Base-by-base conservation (phyloP, 1,284 basidiomycete species). In the Moesziomyces antarcticus region DNA sequence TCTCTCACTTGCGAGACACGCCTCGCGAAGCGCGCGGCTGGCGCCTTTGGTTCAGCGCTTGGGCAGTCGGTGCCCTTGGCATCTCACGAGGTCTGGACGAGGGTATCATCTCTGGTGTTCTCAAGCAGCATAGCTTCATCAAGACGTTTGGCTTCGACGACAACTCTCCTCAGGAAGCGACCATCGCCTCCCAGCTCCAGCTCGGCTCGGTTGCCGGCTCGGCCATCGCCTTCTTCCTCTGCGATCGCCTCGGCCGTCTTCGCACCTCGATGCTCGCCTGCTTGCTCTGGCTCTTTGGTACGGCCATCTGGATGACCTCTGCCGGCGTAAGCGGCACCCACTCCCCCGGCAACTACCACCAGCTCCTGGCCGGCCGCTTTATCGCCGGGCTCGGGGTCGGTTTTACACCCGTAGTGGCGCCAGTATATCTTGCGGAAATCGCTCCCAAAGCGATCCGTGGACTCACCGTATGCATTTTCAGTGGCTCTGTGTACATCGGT, bases 321-420 rank as follows among this genome's bases (percentile, higher is more conserved):
- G 69, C 69, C 8, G 69, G 63, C 9, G 44, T 58, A 1, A 43
- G 52, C 46, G 74, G 61, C 20, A 49, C 61, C 9, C 71, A 73
- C 47, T 50, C 40, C 22, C 52, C 51, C 1, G 70, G 73, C 3
- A 75, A 73, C 59, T 63, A 75, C 44, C 13, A 42, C 14, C 76
- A 78, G 50, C 67, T 75, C 14, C 64, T 76, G 13, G 74, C 70
- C 48, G 76, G 76, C 10, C 65, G 76, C 1, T 76, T 76, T 54
- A 64, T 78, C 27, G 70, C 74, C 5, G 76, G 76, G 27, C 41
- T 78, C n/a, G 76, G 76, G 21, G 66, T 76, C 30, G 76, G 76
- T 24, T 62, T 65, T 40, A 75, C 72, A 6, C 66, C 75, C n/a
- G 75, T 78, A 14, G 64, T 68, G 18, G 55, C 64, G 6, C 75